phyloP scores from a whole-genome alignment of 2,329 filamentous ascomycete species.

The Fusarium sp. region DNA sequence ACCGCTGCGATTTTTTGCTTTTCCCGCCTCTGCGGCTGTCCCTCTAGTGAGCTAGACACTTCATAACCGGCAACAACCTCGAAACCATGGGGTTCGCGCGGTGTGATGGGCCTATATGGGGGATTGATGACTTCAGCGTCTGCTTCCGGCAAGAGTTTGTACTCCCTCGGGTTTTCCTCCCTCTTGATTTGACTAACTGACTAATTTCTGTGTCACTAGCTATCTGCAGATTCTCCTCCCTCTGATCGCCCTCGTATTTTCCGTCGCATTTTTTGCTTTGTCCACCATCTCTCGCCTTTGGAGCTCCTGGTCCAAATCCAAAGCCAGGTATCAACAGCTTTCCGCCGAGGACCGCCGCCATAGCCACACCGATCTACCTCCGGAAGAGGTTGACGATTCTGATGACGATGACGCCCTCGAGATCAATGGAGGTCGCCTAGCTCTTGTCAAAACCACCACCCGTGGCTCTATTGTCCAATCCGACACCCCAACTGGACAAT shows the following conservation, averaged over 20 bases:
- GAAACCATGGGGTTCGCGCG: conserved; percentile 64
- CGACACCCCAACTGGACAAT: conserved; percentile 80
- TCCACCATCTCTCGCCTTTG: conserved; percentile 68
- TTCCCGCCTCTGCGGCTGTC: conserved; percentile 25
- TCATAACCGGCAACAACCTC: conserved; percentile 22
- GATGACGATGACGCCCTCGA: conserved; percentile 72
- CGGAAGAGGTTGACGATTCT: conserved; percentile 58
- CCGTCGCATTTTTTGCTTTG: conserved; percentile 74
- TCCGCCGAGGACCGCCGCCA: conserved; percentile 58
- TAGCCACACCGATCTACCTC: conserved; percentile 67
- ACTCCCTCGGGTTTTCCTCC: conserved; percentile 9
- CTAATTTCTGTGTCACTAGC: conserved; percentile 41
- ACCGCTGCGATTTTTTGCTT: conserved; percentile 15
- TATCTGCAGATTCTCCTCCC: conserved; percentile 79
- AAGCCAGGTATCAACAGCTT: conserved; percentile 68
- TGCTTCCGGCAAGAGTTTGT: conserved; percentile 78
- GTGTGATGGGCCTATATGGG: conserved; percentile 72
- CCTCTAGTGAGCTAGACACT: conserved; percentile 38
- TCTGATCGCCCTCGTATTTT: conserved; percentile 76
- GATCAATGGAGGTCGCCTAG: conserved; percentile 69
- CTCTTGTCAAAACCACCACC: conserved; percentile 71
- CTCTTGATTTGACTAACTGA: conserved; percentile 29
- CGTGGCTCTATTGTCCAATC: conserved; percentile 76
- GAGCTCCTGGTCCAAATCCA: conserved; percentile 62
- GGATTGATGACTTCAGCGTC: conserved; percentile 71